Percentiles rank a stretch among this genome's conserved stretches.
These are phyloP conservation scores for Hypoxylon sp. DNA, from an alignment of 2,329 filamentous ascomycete species.

Conservation along the genomic window DNA sequence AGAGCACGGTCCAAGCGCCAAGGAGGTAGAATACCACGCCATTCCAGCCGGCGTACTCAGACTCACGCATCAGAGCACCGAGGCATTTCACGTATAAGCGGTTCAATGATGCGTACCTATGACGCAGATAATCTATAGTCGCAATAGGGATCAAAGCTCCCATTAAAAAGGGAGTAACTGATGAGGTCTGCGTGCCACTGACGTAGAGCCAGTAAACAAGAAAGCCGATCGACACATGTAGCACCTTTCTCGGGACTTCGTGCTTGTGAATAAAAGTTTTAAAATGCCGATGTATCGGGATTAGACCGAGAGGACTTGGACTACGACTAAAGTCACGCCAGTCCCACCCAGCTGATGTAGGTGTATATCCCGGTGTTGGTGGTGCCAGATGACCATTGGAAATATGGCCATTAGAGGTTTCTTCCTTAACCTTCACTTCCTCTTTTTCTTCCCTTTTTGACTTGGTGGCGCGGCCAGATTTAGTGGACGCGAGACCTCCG, in stretches of 20 bases:
- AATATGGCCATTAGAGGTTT: constrained; percentile 42
- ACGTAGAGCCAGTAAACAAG: constrained; percentile 89
- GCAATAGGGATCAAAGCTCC: constrained; percentile 86
- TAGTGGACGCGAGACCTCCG: constrained; percentile 67
- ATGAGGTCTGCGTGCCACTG: constrained; percentile 79
- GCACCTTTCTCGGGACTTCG: constrained; percentile 92
- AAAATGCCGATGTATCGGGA: constrained; percentile 95
- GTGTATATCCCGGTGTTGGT: constrained; percentile 61
- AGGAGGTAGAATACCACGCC: constrained; percentile 97
- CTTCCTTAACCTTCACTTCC: constrained; percentile 36
- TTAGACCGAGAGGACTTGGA: constrained; percentile 91
- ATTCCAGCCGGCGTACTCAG: constrained; percentile 93
- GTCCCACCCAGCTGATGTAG: constrained; percentile 72
- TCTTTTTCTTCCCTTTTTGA: constrained; percentile 53
- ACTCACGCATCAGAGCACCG: constrained; percentile 96
- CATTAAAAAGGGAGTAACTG: constrained; percentile 89
- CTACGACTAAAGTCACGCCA: constrained; percentile 93
- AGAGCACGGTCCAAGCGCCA: constrained; percentile 87
- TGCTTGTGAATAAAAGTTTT: constrained; percentile 94
- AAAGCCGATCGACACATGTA: constrained; percentile 98
- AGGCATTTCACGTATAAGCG: constrained; percentile 86
- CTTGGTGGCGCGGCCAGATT: constrained; percentile 54
- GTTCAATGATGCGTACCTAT: constrained; percentile 86
- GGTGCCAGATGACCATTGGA: constrained; percentile 81
- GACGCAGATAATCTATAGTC: constrained; percentile 84